These are phyloP conservation scores for Tetrahymena elliotti DNA, from an alignment of 73 alveolate species.

Conservation along the genomic window DNA sequence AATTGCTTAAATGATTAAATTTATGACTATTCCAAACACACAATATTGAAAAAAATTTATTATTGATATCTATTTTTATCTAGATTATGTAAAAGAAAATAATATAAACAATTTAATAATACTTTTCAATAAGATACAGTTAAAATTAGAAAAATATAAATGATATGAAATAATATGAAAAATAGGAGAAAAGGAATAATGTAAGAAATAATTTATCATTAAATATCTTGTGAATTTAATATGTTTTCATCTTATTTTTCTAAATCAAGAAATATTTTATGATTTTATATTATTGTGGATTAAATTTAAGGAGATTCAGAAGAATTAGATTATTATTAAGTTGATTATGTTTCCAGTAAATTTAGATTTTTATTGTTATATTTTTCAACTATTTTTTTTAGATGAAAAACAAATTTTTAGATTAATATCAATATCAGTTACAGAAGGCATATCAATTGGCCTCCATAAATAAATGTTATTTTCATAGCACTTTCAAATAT, in stretches of 20 bases:
- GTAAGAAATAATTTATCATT: not conserved
- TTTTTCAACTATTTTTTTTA: not conserved
- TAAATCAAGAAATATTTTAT: not conserved
- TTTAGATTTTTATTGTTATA: not conserved
- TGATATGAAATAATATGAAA: not conserved
- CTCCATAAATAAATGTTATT: not conserved
- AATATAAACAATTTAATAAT: too few species aligned
- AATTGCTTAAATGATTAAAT: not conserved
- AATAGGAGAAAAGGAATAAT: too few species aligned
- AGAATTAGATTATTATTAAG: not conserved
- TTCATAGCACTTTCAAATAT: not conserved
- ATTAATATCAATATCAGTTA: too few species aligned
- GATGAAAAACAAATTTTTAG: not conserved
- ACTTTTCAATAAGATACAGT: not conserved
- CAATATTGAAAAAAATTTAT: too few species aligned
- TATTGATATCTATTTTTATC: too few species aligned
- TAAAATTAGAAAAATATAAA: too few species aligned
- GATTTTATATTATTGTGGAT: not conserved
- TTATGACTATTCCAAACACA: too few species aligned
- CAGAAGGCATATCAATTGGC: not conserved
- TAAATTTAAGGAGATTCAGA: not conserved
- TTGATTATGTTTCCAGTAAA: not conserved
- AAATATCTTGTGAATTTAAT: too few species aligned
- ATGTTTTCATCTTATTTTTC: not conserved
- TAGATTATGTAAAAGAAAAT: too few species aligned